Evolutionary conservation across 768 basidiomycete genomes (phyloP).

Genomic region (Mycena amicta): DNA sequence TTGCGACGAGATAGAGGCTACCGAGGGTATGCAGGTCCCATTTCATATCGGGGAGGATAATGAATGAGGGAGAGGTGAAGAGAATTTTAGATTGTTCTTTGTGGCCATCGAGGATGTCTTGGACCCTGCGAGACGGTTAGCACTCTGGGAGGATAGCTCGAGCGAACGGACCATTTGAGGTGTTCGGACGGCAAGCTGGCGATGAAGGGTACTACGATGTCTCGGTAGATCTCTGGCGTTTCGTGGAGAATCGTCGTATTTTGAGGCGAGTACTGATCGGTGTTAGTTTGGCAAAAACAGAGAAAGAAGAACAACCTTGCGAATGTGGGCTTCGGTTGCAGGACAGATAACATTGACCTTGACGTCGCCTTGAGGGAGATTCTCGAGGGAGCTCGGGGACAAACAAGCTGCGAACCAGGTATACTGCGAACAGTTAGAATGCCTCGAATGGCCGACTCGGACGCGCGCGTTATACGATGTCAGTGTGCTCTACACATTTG

Average conservation of each 20-base stretch:
- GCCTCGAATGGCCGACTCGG: neutral
- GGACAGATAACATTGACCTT: slow-evolving; percentile 87
- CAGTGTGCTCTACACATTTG: slow-evolving; percentile 58
- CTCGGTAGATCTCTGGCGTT: slow-evolving; percentile 75
- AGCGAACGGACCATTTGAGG: slow-evolving; percentile 64
- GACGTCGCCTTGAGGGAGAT: slow-evolving; percentile 57
- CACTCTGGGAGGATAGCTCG: too few relatives aligned
- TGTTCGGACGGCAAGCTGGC: slow-evolving; percentile 69
- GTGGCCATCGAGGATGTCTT: slow-evolving; percentile 75
- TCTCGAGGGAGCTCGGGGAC: slow-evolving; percentile 31
- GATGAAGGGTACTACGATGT: slow-evolving; percentile 80
- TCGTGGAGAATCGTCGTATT: slow-evolving; percentile 73
- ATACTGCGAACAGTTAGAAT: slow-evolving; percentile 55
- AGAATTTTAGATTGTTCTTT: slow-evolving; percentile 78
- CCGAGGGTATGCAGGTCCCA: slow-evolving; percentile 84
- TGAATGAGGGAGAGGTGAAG: slow-evolving; percentile 61
- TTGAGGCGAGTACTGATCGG: slow-evolving; percentile 73
- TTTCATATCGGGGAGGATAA: slow-evolving; percentile 95
- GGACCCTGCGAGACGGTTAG: slow-evolving; percentile 77
- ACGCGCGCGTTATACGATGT: slow-evolving; percentile 50
- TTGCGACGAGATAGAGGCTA: slow-evolving; percentile 83
- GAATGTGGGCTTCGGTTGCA: slow-evolving; percentile 87
- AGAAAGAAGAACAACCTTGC: slow-evolving; percentile 57
- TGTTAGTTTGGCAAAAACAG: neutral
- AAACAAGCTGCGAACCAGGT: slow-evolving; percentile 80